Evolutionary conservation across 352 stramenopile genomes (phyloP), one percentile per base, ranked within the genome.

Genomic region (Heterotrichella gracilis): DNA sequence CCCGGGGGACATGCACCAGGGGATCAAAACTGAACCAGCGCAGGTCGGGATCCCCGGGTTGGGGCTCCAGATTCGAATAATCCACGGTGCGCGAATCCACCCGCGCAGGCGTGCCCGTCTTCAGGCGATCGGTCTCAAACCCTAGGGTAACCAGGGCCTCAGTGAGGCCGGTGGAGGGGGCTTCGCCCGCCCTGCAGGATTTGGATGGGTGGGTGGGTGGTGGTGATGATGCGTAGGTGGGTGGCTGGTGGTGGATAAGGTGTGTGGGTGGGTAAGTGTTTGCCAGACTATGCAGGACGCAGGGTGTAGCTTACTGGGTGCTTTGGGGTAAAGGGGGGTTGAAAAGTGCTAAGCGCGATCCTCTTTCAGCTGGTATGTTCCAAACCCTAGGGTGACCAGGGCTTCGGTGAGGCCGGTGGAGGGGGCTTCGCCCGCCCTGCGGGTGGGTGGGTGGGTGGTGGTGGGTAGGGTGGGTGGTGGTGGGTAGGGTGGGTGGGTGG

Each of bases 31-130:
- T 9, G 23, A 66, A 66, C 2, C 2, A 9, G 23, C 9, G 9
- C 1, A 9, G 4, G 1, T 66, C 41, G 3, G 1, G n/a, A 9
- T 66, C 41, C n/a, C 41, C 41, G 1, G 86, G 83, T 78, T 98
- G 92, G 20, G 82, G 76, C 68, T 88, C 79, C 2, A 94, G 76
- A 0, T 74, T 23, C 25, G 3, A 23, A 76, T 87, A 96, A 77
- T 96, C 81, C 75, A 98, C 97, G 0, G 87, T 96, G 2, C 74
- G 79, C 24, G 82, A 84, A 69, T 96, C 85, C 0, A 98, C 75
- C n/a, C 92, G 80, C 0, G 92, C 85, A 0, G 92, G 92, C 0
- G 92, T 98, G 2, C 90, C 91, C 0, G 90, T 98, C 75, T 96
- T 97, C 2, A 98, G 77, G 22, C 90, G 80, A 9, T 9, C 2